phyloP scores from a whole-genome alignment of 148 eudicot genomes.

The Cornus kousa region DNA sequence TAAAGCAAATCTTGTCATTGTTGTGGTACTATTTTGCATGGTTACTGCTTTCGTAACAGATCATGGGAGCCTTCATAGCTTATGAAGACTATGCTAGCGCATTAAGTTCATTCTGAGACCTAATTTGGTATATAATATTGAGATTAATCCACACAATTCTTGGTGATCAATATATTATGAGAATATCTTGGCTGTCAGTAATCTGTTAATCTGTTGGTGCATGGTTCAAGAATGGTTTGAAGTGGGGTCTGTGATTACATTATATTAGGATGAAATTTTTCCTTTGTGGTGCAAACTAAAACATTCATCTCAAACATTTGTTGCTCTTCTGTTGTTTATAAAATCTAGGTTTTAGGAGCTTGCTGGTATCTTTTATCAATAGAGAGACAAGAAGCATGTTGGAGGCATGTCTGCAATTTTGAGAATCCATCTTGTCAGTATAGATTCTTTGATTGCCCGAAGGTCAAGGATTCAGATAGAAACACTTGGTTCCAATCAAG shows the following conservation, averaged over 20 bases:
- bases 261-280: background rate
- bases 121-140: background rate
- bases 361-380: conserved; percentile 82
- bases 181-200: background rate
- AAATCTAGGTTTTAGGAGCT: conserved; percentile 67
- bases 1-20: background rate
- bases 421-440: conserved; percentile 33
- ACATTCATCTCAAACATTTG: background rate
- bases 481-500: conserved; percentile 51
- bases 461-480: conserved; percentile 32
- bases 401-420: conserved; percentile 48
- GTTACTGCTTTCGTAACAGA: background rate
- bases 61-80: background rate
- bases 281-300: background rate
- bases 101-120: background rate
- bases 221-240: background rate
- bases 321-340: background rate
- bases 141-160: background rate
- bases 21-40: background rate
- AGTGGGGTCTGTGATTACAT: background rate
- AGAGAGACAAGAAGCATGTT: conserved; percentile 75
- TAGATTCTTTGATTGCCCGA: conserved; percentile 55
- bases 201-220: no score
- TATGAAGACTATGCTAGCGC: background rate
- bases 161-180: no score